Percentiles rank a stretch among this genome's conserved stretches.
Conservation (phyloP, 2,329 filamentous ascomycete genomes). For the Fonsecaea pugnacius region DNA sequence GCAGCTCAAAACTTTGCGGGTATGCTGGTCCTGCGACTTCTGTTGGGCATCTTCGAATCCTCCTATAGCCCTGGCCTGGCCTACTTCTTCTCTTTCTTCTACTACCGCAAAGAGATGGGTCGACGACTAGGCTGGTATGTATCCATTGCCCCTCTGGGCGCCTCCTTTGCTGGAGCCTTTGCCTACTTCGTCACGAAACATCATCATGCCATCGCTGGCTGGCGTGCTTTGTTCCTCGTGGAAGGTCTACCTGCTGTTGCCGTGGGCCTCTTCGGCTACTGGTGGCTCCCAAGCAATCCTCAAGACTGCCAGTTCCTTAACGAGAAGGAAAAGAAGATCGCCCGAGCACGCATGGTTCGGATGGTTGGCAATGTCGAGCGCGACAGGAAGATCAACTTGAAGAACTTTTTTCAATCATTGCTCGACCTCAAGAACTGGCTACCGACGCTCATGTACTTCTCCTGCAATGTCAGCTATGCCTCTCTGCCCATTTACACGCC, state of each 20-base stretch:
- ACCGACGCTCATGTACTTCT: conserved; percentile 60
- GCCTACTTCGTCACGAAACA: conserved; percentile 68
- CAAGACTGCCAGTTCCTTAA: conserved; percentile 67
- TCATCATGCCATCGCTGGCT: conserved; percentile 71
- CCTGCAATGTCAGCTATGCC: conserved; percentile 67
- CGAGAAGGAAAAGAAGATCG: conserved; percentile 68
- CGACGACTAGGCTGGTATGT: conserved; percentile 61
- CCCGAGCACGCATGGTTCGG: conserved; percentile 47
- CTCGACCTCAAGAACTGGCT: conserved; percentile 56
- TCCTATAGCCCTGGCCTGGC: conserved; percentile 50
- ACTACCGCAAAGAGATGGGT: conserved; percentile 61
- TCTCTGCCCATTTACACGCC: conserved; percentile 68
- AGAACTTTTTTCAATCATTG: conserved; percentile 42
- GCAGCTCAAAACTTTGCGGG: conserved; percentile 47
- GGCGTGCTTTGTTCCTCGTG: conserved; percentile 79
- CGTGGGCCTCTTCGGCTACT: conserved; percentile 73
- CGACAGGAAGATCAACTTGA: conserved; percentile 19
- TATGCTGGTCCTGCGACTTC: conserved; percentile 49
- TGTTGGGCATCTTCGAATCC: conserved; percentile 46
- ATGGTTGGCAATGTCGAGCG: conserved; percentile 32
- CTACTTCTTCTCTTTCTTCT: conserved; percentile 62
- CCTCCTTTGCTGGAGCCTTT: conserved; percentile 73
- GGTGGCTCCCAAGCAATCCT: conserved; percentile 75
- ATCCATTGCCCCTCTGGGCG: conserved; percentile 69
- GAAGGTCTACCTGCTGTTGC: conserved; percentile 84